phyloP scores from a whole-genome alignment of 2,329 filamentous ascomycete species.

The Alternaria arborescens region DNA sequence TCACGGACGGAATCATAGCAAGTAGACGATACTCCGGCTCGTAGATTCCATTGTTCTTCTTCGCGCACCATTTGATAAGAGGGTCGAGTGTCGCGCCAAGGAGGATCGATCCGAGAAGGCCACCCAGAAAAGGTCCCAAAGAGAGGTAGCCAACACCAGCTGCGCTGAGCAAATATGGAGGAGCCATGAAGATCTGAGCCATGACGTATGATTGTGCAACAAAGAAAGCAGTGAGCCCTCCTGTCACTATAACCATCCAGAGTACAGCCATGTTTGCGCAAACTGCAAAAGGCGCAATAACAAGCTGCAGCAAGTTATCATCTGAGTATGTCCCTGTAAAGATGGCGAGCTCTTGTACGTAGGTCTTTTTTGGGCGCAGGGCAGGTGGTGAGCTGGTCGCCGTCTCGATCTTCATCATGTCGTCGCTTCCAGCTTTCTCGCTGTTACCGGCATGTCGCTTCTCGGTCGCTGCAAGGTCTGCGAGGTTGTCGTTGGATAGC shows the following conservation, averaged over 20 bases:
- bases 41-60: constrained; percentile 62
- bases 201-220: constrained; percentile 56
- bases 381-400: constrained; percentile 22
- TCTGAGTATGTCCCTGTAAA: constrained; percentile 53
- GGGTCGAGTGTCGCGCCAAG: constrained; percentile 47
- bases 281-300: constrained; percentile 58
- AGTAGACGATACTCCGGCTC: constrained; percentile 63
- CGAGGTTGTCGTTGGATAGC: constrained; percentile 37
- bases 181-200: constrained; percentile 59
- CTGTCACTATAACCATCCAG: constrained; percentile 60
- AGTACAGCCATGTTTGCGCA: constrained; percentile 62
- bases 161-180: constrained; percentile 57
- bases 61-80: constrained; percentile 55
- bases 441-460: constrained; percentile 25
- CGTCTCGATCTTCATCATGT: constrained; percentile 34
- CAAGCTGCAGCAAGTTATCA: constrained; percentile 50
- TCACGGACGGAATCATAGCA: constrained; percentile 41
- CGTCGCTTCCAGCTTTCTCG: constrained; percentile 19
- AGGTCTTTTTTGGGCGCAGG: constrained; percentile 47
- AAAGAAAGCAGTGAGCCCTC: constrained; percentile 54
- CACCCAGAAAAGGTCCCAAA: constrained; percentile 53
- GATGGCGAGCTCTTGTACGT: constrained; percentile 47
- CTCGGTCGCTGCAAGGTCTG: constrained; percentile 36
- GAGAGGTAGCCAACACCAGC: constrained; percentile 57
- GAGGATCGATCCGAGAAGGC: constrained; percentile 35